Conservation (phyloP, 306 rosid species). For the Trifolium pratense region DNA sequence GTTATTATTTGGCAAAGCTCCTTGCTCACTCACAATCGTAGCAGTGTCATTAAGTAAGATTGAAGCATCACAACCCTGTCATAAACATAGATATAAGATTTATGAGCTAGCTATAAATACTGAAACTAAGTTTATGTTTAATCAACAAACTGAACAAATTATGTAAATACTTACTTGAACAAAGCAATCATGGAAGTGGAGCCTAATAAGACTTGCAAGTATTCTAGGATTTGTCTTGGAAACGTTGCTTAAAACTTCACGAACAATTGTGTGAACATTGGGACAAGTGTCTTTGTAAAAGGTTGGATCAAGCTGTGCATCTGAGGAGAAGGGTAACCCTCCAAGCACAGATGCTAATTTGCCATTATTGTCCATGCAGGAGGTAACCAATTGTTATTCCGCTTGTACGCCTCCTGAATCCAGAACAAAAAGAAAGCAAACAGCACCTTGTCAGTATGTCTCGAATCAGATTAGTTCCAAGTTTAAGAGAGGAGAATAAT, state of each 20-base stretch:
- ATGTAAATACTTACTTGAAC: neutral
- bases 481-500: slow-evolving; percentile 17
- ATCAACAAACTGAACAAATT: too few relatives aligned
- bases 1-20: slow-evolving; percentile 38
- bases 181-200: neutral
- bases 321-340: neutral
- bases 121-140: too few relatives aligned
- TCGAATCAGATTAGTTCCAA: neutral
- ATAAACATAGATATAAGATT: neutral
- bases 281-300: neutral
- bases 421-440: slow-evolving; percentile 25
- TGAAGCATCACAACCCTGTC: slow-evolving; percentile 66
- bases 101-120: too few relatives aligned
- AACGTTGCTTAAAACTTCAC: neutral
- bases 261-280: neutral
- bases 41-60: slow-evolving; percentile 51
- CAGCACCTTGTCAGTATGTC: slow-evolving; percentile 24
- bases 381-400: slow-evolving; percentile 84
- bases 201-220: neutral
- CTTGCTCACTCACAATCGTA: slow-evolving; percentile 56
- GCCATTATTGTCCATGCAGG: slow-evolving; percentile 95
- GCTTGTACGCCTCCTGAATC: slow-evolving; percentile 84
- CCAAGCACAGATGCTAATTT: too few relatives aligned
- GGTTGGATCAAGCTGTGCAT: neutral
- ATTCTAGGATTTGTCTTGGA: neutral